Conservation (phyloP, 352 stramenopile genomes). For the Globisporangium yorkense region DNA sequence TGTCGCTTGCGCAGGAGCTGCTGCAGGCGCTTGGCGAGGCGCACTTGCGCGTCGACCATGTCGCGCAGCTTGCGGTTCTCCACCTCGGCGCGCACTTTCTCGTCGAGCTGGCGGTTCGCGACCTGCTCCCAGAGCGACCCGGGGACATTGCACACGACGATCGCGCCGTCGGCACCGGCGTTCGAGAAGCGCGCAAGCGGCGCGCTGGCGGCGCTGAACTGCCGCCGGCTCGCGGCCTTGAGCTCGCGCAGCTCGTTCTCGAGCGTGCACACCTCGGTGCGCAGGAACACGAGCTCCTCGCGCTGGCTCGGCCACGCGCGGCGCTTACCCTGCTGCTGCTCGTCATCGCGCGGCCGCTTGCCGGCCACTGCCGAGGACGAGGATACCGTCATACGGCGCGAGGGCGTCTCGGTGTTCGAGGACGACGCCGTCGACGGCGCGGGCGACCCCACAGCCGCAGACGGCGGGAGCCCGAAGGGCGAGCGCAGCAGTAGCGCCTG, state of each 20-base stretch:
- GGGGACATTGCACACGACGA: slow-evolving; percentile 9
- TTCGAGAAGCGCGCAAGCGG: slow-evolving; percentile 7
- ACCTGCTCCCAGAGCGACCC: slow-evolving; percentile 18
- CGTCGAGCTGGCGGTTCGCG: slow-evolving; percentile 15
- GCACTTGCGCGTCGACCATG: slow-evolving; percentile 16
- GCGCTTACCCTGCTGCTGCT: slow-evolving; percentile 6
- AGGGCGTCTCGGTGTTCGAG: neutral
- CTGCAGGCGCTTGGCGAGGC: slow-evolving; percentile 12
- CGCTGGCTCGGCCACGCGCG: slow-evolving; percentile 14
- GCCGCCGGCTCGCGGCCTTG: slow-evolving; percentile 11
- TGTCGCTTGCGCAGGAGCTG: slow-evolving; percentile 14
- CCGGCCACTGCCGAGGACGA: neutral
- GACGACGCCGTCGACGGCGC: neutral
- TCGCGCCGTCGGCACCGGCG: neutral
- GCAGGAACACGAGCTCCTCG: slow-evolving; percentile 15
- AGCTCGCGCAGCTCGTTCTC: slow-evolving; percentile 16
- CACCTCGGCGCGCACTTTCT: slow-evolving; percentile 13
- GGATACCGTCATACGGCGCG: neutral
- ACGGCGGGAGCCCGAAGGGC: neutral
- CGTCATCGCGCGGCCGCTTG: slow-evolving; percentile 1
- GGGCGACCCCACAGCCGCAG: neutral
- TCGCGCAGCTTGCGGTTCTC: slow-evolving; percentile 15
- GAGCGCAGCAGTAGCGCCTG: slow-evolving; percentile 7
- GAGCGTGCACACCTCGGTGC: slow-evolving; percentile 12
- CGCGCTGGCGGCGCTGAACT: slow-evolving; percentile 5